Percentiles rank a stretch among this genome's conserved stretches.
phyloP scores from a whole-genome alignment of 306 rosid species.

The Quercus mongolica region DNA sequence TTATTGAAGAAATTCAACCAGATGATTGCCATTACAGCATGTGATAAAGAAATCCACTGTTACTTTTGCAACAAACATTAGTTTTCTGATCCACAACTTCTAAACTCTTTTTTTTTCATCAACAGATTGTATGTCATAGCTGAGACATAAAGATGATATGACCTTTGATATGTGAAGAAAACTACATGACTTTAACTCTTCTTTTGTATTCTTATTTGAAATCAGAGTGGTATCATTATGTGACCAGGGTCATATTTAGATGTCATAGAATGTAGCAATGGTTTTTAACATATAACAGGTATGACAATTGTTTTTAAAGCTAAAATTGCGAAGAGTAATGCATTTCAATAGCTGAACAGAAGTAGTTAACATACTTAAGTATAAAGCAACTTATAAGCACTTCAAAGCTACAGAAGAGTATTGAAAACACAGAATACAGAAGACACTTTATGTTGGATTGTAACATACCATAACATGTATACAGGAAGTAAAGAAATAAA shows the following conservation, averaged over 20 bases:
- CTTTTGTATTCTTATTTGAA: no score
- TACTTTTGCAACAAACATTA: background rate
- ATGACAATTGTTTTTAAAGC: background rate
- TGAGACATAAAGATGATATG: background rate
- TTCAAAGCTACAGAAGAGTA: constrained; percentile 9
- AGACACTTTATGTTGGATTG: background rate
- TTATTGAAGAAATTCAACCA: background rate
- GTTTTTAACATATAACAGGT: background rate
- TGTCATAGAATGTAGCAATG: background rate
- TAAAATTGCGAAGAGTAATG: background rate
- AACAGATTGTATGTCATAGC: no score
- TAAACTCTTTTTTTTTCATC: background rate
- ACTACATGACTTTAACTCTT: background rate
- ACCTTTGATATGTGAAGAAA: background rate
- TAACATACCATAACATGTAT: background rate
- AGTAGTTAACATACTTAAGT: background rate
- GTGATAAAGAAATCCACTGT: background rate
- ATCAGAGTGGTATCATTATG: background rate
- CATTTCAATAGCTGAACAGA: background rate
- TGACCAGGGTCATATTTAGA: background rate
- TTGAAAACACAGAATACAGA: background rate
- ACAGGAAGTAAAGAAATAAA: constrained; percentile 1
- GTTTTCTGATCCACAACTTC: background rate
- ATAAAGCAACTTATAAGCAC: background rate
- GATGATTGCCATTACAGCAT: background rate